Percentiles rank a stretch among this genome's conserved stretches.
Conservation (phyloP, 1,139 yeast genomes). For the Magnusiomyces paraingens region DNA sequence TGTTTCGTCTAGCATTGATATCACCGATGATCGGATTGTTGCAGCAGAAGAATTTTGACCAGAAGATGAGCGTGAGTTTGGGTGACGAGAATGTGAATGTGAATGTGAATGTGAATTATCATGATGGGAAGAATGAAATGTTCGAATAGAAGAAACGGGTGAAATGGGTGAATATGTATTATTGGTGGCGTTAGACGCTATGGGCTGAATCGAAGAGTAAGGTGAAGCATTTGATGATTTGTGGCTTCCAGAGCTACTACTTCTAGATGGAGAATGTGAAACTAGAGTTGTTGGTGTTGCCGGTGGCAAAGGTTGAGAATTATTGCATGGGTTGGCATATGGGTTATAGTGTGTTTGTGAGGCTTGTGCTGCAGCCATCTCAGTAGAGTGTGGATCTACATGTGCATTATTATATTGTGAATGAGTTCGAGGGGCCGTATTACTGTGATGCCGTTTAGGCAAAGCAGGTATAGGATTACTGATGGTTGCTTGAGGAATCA, state of each 20-base stretch:
- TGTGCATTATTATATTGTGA: neutral
- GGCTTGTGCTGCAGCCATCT: neutral
- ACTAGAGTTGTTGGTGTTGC: neutral
- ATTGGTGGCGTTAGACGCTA: slow-evolving; percentile 2
- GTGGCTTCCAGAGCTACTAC: slow-evolving; percentile 7
- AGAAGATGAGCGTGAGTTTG: slow-evolving; percentile 5
- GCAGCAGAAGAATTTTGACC: slow-evolving; percentile 10
- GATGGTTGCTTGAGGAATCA: slow-evolving; percentile 23
- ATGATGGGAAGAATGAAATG: neutral
- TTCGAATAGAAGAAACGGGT: slow-evolving; percentile 1
- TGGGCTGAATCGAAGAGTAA: neutral
- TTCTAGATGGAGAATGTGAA: slow-evolving; percentile 1
- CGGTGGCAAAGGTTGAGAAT: neutral
- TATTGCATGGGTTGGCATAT: neutral
- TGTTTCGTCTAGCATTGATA: slow-evolving; percentile 16
- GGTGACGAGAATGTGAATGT: neutral
- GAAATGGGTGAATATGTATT: neutral
- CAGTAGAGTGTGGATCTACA: neutral
- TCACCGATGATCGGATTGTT: slow-evolving; percentile 14
- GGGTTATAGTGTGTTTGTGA: neutral
- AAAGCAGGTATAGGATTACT: slow-evolving; percentile 28
- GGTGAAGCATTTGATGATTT: neutral
- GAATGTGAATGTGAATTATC: neutral
- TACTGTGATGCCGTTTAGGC: slow-evolving; percentile 19
- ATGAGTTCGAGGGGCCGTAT: slow-evolving; percentile 10